Base-by-base conservation (phyloP, 2,329 filamentous ascomycete genomes). In the Colletotrichum musae region DNA sequence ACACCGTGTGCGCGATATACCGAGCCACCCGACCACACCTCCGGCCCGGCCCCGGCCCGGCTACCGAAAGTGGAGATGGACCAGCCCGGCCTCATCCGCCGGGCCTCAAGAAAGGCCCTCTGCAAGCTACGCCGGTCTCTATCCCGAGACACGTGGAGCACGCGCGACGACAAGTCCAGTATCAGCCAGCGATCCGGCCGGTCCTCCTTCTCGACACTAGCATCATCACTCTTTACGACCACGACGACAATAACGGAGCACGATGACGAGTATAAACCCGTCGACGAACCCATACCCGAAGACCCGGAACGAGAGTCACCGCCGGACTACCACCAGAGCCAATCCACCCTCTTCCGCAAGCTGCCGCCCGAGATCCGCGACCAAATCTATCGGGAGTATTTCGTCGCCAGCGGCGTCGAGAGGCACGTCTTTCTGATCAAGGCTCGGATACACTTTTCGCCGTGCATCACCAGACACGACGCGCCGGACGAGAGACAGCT, bases 311-410 rank as follows among this genome's bases (percentile, higher is more conserved):
- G n/a, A 28, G 5, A 43, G 6, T 12, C 32, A 10, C 32, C 32
- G 3, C 54, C 39, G 10, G 15, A 16, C 7, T 51, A 68, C n/a
- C 51, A 41, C 32, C 63, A 59, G 9, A 15, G 32, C 28, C 64
- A 69, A 16, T 72, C 69, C 1, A 26, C 21, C 10, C 62, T 68
- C 48, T 72, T 72, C 7, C 52, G 52, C 3, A 43, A 50, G 9
- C 53, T 72, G 6, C 70, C 70, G 9, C 60, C 54, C 7, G 70
- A 72, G 58, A 57, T 72, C 18, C 70, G 70, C 10, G 41, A 65
- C 21, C 68, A 65, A 53, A 71, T 72, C 43, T 71, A 71, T 18
- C 18, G 6, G 9, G 59, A 71, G 39, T 71, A 51, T 3, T 72
- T 68, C 64, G 21, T 45, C 3, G 50, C 48, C 3, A 41, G 54